These are phyloP conservation scores for Apiospora koreana DNA, from an alignment of 2,329 filamentous ascomycete genomes.

Conservation along the genomic window DNA sequence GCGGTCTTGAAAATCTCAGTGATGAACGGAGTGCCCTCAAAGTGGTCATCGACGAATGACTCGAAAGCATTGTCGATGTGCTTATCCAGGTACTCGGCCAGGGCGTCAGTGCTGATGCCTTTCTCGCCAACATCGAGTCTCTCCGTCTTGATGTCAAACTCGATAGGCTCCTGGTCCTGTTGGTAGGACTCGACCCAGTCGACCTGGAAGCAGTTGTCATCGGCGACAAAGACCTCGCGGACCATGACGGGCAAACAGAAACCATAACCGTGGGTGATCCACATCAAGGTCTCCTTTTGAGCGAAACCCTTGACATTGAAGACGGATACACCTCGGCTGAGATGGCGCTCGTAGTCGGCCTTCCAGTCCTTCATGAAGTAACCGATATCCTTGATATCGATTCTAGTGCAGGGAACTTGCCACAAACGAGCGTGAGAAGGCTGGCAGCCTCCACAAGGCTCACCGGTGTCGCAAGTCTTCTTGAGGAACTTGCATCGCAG, in stretches of 20 bases:
- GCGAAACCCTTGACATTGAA: conserved; percentile 90
- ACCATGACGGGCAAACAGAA: conserved; percentile 91
- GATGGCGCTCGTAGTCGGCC: conserved; percentile 91
- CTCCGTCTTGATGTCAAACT: conserved; percentile 86
- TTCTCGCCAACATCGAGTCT: conserved; percentile 87
- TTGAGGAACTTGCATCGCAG: conserved; percentile 97
- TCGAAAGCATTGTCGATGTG: conserved; percentile 93
- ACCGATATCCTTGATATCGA: conserved; percentile 97
- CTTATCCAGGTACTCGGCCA: conserved; percentile 92
- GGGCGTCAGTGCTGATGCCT: conserved; percentile 76
- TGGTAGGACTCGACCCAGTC: conserved; percentile 89
- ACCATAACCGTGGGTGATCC: conserved; percentile 95
- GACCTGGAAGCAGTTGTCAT: conserved; percentile 89
- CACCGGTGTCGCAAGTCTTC: conserved; percentile 98
- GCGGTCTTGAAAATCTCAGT: conserved; percentile 96
- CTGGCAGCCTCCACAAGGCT: conserved; percentile 93
- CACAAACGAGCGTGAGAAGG: conserved; percentile 93
- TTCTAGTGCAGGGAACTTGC: conserved; percentile 97
- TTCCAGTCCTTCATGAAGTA: conserved; percentile 99
- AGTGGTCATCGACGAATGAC: conserved; percentile 92
- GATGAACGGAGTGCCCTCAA: conserved; percentile 91
- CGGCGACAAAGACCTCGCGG: conserved; percentile 87
- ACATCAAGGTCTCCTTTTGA: conserved; percentile 70
- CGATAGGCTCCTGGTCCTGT: conserved; percentile 67
- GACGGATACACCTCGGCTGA: conserved; percentile 83